phyloP scores from a whole-genome alignment of 2,329 filamentous ascomycete species.

The Cyclaneusma minus region DNA sequence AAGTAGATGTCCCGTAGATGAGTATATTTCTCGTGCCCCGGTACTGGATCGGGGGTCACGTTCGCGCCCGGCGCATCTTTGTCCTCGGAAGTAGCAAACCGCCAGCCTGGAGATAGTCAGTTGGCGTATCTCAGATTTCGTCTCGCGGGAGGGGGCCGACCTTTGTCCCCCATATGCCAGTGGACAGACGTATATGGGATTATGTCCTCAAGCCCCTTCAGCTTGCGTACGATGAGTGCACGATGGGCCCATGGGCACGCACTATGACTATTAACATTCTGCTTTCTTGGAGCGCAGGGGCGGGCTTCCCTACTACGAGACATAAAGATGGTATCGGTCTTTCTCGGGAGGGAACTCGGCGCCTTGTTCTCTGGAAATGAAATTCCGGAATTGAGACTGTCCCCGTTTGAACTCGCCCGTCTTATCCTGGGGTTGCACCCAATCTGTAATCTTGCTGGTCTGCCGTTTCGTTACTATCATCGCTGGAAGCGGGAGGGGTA shows the following conservation, averaged over 20 bases:
- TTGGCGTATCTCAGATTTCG: not conserved
- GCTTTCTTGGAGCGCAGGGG: not conserved
- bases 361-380: constrained; percentile 42
- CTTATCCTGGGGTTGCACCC: constrained; percentile 64
- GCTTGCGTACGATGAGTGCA: constrained; percentile 69
- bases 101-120: constrained; percentile 37
- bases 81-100: constrained; percentile 43
- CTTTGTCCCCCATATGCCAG: constrained; percentile 62
- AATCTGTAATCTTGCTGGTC: constrained; percentile 55
- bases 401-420: constrained; percentile 89
- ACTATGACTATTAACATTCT: constrained; percentile 6
- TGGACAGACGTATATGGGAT: constrained; percentile 46
- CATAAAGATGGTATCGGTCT: constrained; percentile 83
- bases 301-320: constrained; percentile 31
- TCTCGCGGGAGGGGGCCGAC: constrained; percentile 9
- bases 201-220: constrained; percentile 84
- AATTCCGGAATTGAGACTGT: constrained; percentile 59
- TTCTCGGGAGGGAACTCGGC: constrained; percentile 63
- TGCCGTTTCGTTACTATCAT: constrained; percentile 6
- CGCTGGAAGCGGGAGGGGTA: not conserved
- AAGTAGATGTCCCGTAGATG: constrained; percentile 50
- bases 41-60: constrained; percentile 51
- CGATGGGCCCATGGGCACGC: too few species aligned
- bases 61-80: constrained; percentile 39
- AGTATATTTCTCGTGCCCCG: constrained; percentile 52